These are phyloP conservation scores for Elsinoe ampelina DNA, from an alignment of 2,329 filamentous ascomycete species.

Conservation along the genomic window DNA sequence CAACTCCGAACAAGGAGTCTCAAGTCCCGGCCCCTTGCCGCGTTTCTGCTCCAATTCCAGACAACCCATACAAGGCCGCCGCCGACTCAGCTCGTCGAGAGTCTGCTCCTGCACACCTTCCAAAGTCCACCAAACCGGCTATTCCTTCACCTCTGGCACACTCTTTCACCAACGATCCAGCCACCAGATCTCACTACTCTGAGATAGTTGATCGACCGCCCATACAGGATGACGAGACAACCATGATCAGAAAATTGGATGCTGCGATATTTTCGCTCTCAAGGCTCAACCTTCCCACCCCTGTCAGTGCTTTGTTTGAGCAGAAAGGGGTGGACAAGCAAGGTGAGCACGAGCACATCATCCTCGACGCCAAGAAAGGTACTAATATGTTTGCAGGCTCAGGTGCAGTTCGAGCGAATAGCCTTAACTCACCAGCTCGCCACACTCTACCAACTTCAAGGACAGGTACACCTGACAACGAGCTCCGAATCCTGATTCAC, in stretches of 20 bases:
- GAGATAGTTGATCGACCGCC: neutral
- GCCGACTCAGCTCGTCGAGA: neutral
- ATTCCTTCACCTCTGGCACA: neutral
- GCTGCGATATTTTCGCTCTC: conserved; percentile 12
- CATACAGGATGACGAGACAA: conserved; percentile 1
- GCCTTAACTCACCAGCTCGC: neutral
- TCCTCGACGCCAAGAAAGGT: neutral
- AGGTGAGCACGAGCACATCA: neutral
- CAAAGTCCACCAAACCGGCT: neutral
- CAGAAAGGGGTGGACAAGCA: neutral
- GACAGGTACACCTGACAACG: conserved; percentile 13
- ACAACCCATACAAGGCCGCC: neutral
- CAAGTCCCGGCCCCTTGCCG: neutral
- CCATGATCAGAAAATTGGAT: conserved; percentile 14
- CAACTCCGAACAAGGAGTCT: conserved; percentile 3
- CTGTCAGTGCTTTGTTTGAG: neutral
- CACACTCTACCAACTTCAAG: neutral
- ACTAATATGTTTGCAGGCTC: neutral
- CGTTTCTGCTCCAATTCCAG: conserved; percentile 4
- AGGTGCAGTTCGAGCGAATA: neutral
- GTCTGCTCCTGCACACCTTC: neutral
- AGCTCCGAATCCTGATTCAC: conserved; percentile 12
- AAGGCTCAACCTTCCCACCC: conserved; percentile 11
- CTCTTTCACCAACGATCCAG: neutral
- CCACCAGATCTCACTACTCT: neutral